Evolutionary conservation across 1,284 basidiomycete species (phyloP).

Genomic region (Vanrija sp.): DNA sequence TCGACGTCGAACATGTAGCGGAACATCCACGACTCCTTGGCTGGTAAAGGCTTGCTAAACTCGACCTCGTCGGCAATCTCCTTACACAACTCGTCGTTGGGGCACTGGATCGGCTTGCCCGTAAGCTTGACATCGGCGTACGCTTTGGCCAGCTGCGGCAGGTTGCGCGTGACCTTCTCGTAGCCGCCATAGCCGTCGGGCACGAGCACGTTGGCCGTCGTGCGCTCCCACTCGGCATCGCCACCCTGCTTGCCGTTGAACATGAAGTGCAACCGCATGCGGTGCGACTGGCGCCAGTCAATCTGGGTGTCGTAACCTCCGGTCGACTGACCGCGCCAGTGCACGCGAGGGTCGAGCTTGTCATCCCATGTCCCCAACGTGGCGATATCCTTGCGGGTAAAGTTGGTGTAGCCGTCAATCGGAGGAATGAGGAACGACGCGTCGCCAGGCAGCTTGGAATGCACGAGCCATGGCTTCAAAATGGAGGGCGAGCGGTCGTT

Average conservation of each 20-base stretch:
- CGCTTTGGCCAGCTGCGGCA: conserved; percentile 35
- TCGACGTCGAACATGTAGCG: conserved; percentile 51
- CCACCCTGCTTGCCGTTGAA: conserved; percentile 47
- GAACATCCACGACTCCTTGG: conserved; percentile 54
- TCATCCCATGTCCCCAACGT: conserved; percentile 40
- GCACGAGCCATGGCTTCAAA: conserved; percentile 44
- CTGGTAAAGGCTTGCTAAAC: conserved; percentile 53
- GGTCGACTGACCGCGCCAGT: conserved; percentile 51
- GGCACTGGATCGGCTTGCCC: conserved; percentile 38
- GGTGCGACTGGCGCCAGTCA: conserved; percentile 49
- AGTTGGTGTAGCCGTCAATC: conserved; percentile 44
- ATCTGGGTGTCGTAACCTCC: conserved; percentile 44
- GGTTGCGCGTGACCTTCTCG: conserved; percentile 28
- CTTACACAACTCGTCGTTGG: conserved; percentile 27
- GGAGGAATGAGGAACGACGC: conserved; percentile 44
- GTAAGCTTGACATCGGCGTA: conserved; percentile 50
- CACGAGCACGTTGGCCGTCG: conserved; percentile 40
- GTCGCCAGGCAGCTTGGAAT: conserved; percentile 48
- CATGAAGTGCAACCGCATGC: conserved; percentile 48
- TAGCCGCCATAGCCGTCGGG: conserved; percentile 43
- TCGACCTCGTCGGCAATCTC: conserved; percentile 41
- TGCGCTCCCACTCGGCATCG: conserved; percentile 24
- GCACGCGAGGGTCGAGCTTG: conserved; percentile 45
- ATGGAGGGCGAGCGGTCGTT: conserved; percentile 43
- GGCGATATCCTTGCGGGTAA: conserved; percentile 32